A percentile compares a stretch with the other conserved stretches of the same genome.
Evolutionary conservation across 306 rosid species (phyloP).

Genomic region (Cucurbita moschata): DNA sequence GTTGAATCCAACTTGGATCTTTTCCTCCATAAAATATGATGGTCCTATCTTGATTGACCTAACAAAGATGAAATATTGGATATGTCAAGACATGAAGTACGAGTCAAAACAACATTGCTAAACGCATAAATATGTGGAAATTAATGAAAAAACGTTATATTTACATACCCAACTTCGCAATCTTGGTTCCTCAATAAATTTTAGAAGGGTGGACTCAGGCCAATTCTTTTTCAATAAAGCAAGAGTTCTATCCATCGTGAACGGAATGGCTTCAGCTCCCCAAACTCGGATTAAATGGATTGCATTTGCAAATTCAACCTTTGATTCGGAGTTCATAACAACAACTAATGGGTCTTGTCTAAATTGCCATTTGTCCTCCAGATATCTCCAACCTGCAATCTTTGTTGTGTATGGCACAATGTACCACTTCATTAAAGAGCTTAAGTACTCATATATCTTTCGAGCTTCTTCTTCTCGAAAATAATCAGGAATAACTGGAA

Average conservation of each 20-base stretch:
- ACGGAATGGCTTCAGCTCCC: constrained; percentile 16
- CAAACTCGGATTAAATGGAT: constrained; percentile 11
- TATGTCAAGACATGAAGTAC: not conserved
- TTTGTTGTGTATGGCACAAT: constrained; percentile 5
- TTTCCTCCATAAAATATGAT: not conserved
- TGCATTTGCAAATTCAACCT: constrained; percentile 9
- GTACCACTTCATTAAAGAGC: constrained; percentile 17
- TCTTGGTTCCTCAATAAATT: not conserved
- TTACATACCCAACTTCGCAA: not conserved
- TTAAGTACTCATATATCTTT: constrained; percentile 1
- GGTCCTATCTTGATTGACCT: not conserved
- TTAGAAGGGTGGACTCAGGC: not conserved
- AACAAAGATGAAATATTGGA: not conserved
- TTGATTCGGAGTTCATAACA: constrained; percentile 15
- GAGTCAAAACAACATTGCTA: not conserved
- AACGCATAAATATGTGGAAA: not conserved
- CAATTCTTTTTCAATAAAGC: not conserved
- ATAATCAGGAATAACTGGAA: constrained; percentile 22
- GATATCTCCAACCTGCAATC: constrained; percentile 15
- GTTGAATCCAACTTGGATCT: not conserved
- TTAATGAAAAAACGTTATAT: too few relatives aligned
- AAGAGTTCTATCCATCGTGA: not conserved
- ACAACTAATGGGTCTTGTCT: constrained; percentile 19
- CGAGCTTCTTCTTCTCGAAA: not conserved
- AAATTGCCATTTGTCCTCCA: constrained; percentile 26